phyloP scores from a whole-genome alignment of 306 rosid species.

The Lagenaria siceraria region DNA sequence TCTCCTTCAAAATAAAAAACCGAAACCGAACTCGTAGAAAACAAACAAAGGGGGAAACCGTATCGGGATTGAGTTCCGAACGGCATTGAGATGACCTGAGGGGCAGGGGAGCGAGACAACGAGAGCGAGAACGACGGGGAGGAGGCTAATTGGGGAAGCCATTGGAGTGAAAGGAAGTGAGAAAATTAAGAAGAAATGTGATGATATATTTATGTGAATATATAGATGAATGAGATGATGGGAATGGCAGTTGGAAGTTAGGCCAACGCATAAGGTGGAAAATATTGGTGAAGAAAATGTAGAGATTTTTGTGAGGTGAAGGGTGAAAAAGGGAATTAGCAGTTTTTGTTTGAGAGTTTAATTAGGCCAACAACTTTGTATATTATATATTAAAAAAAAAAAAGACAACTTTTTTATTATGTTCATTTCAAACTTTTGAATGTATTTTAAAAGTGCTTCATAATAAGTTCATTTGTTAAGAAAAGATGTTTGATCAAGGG shows the following conservation, averaged over 20 bases:
- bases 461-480: too few relatives aligned
- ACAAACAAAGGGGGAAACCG: background rate
- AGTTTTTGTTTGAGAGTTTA: background rate
- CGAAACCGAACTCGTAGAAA: background rate
- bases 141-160: constrained; percentile 13
- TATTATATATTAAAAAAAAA: background rate
- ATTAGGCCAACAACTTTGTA: constrained; percentile 2
- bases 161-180: background rate
- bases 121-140: background rate
- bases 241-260: constrained; percentile 9
- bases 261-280: constrained; percentile 20
- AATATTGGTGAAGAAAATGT: background rate
- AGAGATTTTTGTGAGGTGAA: background rate
- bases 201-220: background rate
- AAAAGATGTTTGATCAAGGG: too few relatives aligned
- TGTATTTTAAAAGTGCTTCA: too few relatives aligned
- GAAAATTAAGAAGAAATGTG: background rate
- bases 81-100: constrained; percentile 22
- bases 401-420: background rate
- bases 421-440: too few relatives aligned
- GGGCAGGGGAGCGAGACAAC: constrained; percentile 10
- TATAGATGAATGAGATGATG: background rate
- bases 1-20: background rate
- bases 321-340: background rate
- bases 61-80: background rate